Evolutionary conservation across 1,284 basidiomycete genomes (phyloP), one percentile per base, ranked within the genome.

Genomic region (Earliella scabrosa): DNA sequence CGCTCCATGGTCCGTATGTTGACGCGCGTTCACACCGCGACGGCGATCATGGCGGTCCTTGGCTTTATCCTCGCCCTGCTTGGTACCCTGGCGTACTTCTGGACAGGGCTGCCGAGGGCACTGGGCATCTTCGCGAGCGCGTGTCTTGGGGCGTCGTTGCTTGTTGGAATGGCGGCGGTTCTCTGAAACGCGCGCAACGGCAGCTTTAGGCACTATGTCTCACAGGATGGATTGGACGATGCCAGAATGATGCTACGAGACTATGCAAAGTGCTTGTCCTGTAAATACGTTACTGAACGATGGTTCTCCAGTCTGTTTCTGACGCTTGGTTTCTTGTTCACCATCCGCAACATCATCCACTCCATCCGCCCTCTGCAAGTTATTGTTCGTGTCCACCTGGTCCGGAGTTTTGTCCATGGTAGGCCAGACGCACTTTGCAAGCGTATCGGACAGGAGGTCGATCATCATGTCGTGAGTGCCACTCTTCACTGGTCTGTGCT

Each of bases 51-150:
- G 52, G 52, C 67, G 5, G 60, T 67, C 21, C 39, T 70, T 6
- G 75, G 75, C 1, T 77, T 75, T 62, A 26, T 71, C 16, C 65
- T 76, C 26, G 69, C 67, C 7, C 50, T 74, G 27, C 45, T 68
- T 2, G 75, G 75, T 6, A 64, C 74, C 4, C 38, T 75, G 20
- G 65, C 68, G 36, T 76, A 66, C 56, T 65, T 68, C 29, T 77
- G 73, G 75, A 63, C 68, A 13, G 52, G 54, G 31, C 61, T 75
- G 16, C 70, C 70, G 3, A 34, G 48, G 13, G 61, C 62, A 20
- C 61, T 73, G 14, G 65, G 70, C 32, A 69, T 73, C 21, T 72
- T 74, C 45, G 68, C 68, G 20, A 71, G 69, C 26, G 64, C 55
- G 7, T 72, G 66, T 46, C 58, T 75, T 10, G 69, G 61, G 1